A percentile compares a stretch with the other conserved stretches of the same genome.
These are phyloP conservation scores for Porogramme epimiltina DNA, from an alignment of 1,284 basidiomycete genomes.

Conservation along the genomic window DNA sequence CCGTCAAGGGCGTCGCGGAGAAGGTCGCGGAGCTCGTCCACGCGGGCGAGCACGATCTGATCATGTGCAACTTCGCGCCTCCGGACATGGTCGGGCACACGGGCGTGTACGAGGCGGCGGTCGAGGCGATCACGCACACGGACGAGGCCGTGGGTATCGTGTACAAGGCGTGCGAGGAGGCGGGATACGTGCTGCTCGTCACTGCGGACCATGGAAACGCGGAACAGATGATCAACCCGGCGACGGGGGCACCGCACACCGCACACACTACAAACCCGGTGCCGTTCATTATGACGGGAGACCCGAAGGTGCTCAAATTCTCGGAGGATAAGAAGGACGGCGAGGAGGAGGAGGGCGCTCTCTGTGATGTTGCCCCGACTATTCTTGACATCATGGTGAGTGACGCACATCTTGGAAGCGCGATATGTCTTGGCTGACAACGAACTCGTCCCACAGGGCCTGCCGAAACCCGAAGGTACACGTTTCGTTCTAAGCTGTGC, in stretches of 20 bases:
- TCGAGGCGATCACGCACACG: conserved; percentile 80
- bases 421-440: not conserved
- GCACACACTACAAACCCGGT: conserved; percentile 86
- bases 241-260: conserved; percentile 84
- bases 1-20: conserved; percentile 82
- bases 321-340: conserved; percentile 49
- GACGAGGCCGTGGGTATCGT: conserved; percentile 86
- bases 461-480: conserved; percentile 62
- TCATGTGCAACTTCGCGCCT: conserved; percentile 96
- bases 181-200: conserved; percentile 83
- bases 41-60: conserved; percentile 73
- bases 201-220: conserved; percentile 95
- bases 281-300: conserved; percentile 78
- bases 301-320: conserved; percentile 51
- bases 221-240: conserved; percentile 86
- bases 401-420: not conserved
- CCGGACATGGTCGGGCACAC: conserved; percentile 96
- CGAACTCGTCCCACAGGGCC: conserved; percentile 36
- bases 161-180: conserved; percentile 81
- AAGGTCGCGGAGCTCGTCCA: conserved; percentile 86
- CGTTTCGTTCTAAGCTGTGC: conserved; percentile 2
- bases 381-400: conserved; percentile 72
- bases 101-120: conserved; percentile 85
- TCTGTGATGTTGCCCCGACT: conserved; percentile 89
- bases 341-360: conserved; percentile 69